These are phyloP conservation scores for Metarhizium brunneum DNA, from an alignment of 2,329 filamentous ascomycete species.

Conservation along the genomic window DNA sequence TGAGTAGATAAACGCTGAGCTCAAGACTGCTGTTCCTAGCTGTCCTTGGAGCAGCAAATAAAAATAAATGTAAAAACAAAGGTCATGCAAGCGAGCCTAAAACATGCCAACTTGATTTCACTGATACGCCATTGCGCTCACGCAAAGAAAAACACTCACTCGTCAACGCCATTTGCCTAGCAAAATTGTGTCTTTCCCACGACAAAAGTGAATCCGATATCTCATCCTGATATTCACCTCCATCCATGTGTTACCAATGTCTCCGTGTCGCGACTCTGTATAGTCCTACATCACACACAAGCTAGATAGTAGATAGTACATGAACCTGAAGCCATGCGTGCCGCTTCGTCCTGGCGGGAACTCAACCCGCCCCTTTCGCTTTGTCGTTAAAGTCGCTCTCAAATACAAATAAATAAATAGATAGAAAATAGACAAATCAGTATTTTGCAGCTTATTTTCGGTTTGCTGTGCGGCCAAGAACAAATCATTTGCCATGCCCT, in stretches of 20 bases:
- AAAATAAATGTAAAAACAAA: neutral
- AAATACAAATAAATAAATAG: neutral
- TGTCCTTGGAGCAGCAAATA: neutral
- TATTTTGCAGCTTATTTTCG: neutral
- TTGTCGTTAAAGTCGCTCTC: neutral
- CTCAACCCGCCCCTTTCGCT: neutral
- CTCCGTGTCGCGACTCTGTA: neutral
- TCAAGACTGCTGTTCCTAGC: neutral
- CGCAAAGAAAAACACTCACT: neutral
- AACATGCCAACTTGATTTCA: neutral
- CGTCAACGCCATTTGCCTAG: neutral
- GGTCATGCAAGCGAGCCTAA: neutral
- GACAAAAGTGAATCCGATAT: neutral
- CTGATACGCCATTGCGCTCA: neutral
- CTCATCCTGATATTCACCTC: neutral
- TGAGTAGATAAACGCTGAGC: neutral
- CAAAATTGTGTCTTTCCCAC: neutral
- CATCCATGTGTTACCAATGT: neutral
- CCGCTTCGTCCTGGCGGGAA: neutral
- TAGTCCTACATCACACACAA: conserved; percentile 1
- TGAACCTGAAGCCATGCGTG: conserved; percentile 2
- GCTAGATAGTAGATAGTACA: conserved; percentile 8
- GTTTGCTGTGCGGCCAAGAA: neutral
- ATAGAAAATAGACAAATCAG: neutral
- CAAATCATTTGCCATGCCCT: neutral